Evolutionary conservation across 2,329 filamentous ascomycete genomes (phyloP).

Genomic region (Cytospora mali): DNA sequence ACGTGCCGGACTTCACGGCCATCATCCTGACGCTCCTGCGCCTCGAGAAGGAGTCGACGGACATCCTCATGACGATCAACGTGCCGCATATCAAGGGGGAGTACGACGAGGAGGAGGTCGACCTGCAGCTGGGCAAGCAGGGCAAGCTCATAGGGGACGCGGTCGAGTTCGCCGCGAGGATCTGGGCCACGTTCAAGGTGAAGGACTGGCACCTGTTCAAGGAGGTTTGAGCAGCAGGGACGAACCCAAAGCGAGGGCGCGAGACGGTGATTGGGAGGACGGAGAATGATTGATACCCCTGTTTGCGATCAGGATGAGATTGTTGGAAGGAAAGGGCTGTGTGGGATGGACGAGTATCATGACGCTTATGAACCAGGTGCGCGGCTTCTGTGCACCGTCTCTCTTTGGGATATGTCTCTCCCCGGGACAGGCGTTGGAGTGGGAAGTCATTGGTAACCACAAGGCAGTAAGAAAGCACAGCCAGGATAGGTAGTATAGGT

Average conservation of each 20-base stretch:
- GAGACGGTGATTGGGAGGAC: background rate
- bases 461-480: background rate
- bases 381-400: background rate
- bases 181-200: constrained; percentile 75
- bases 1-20: constrained; percentile 66
- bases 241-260: too few relatives aligned
- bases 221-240: constrained; percentile 37
- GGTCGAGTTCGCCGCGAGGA: constrained; percentile 66
- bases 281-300: constrained; percentile 27
- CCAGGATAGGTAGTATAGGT: too few relatives aligned
- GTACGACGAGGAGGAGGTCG: constrained; percentile 73
- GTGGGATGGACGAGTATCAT: constrained; percentile 17
- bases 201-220: constrained; percentile 79
- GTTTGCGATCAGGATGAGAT: background rate
- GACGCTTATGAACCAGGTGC: background rate
- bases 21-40: constrained; percentile 78
- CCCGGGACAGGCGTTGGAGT: background rate
- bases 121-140: constrained; percentile 65
- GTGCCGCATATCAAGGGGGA: constrained; percentile 79
- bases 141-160: constrained; percentile 70
- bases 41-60: constrained; percentile 73
- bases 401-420: background rate
- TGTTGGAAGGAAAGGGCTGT: background rate
- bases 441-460: background rate
- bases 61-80: constrained; percentile 85